Percentiles rank a stretch among this genome's conserved stretches.
Conservation (phyloP, 371 early-diverging fungal genomes). For the Circinella umbellata region DNA sequence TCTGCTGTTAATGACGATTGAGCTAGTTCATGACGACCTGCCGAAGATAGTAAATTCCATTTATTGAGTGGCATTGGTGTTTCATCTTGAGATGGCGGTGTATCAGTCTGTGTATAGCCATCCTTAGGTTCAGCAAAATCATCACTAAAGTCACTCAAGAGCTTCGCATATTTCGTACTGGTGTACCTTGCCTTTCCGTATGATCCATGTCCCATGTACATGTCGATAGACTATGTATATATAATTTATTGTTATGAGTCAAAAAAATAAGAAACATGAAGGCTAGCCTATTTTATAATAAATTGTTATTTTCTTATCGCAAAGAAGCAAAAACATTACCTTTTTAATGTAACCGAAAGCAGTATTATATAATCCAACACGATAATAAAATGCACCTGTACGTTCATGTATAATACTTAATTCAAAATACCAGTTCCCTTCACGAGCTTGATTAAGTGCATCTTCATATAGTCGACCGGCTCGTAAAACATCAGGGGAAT, state of each 20-base stretch:
- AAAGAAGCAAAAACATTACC: conserved; percentile 8
- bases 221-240: conserved; percentile 26
- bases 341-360: conserved; percentile 41
- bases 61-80: background rate
- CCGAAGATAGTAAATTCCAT: conserved; percentile 40
- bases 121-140: conserved; percentile 34
- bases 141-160: conserved; percentile 36
- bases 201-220: conserved; percentile 35
- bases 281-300: no score
- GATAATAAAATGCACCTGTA: conserved; percentile 40
- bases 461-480: conserved; percentile 35
- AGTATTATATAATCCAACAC: conserved; percentile 36
- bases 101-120: conserved; percentile 45
- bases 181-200: conserved; percentile 49
- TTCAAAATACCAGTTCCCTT: conserved; percentile 37
- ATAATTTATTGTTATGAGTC: background rate
- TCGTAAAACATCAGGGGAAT: conserved; percentile 21
- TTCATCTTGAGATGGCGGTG: conserved; percentile 37
- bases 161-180: conserved; percentile 22
- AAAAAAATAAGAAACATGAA: no score
- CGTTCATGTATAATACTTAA: conserved; percentile 41
- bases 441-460: conserved; percentile 40
- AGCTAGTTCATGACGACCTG: background rate
- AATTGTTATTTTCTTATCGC: background rate
- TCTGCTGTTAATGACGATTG: background rate